Evolutionary conservation across 306 rosid species (phyloP).

Genomic region (Lagenaria siceraria): DNA sequence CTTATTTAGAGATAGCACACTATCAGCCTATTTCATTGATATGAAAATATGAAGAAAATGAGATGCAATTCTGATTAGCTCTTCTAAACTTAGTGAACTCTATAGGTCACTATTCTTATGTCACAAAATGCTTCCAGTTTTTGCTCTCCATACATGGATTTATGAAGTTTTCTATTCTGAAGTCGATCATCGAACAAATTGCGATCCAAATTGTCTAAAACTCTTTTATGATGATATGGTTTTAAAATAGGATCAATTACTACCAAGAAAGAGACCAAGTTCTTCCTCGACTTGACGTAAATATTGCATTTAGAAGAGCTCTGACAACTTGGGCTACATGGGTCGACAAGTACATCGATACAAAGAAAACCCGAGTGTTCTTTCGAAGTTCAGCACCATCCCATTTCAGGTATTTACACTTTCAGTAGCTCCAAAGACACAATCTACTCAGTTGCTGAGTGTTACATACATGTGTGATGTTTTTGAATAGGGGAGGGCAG

Average conservation of each 20-base stretch:
- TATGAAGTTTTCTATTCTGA: background rate
- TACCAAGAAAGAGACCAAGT: conserved; percentile 74
- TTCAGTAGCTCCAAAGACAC: background rate
- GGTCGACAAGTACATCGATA: conserved; percentile 60
- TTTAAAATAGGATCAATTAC: conserved; percentile 53
- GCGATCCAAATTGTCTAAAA: background rate
- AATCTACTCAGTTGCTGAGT: background rate
- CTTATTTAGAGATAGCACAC: background rate
- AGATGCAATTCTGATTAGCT: background rate
- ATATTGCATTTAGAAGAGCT: conserved; percentile 63
- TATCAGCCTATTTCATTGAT: background rate
- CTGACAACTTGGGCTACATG: conserved; percentile 72
- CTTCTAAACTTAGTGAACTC: too few relatives aligned
- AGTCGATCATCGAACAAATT: background rate
- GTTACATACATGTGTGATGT: background rate
- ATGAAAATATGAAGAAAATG: background rate
- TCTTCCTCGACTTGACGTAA: conserved; percentile 61
- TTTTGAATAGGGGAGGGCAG: conserved; percentile 55
- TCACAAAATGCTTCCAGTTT: background rate
- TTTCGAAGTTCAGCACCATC: conserved; percentile 85
- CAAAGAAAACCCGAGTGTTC: conserved; percentile 54
- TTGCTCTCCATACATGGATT: background rate
- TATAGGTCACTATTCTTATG: background rate
- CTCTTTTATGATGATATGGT: background rate
- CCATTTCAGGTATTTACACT: conserved; percentile 71